Evolutionary conservation across 306 rosid genomes (phyloP).

Genomic region (Morella rubra): DNA sequence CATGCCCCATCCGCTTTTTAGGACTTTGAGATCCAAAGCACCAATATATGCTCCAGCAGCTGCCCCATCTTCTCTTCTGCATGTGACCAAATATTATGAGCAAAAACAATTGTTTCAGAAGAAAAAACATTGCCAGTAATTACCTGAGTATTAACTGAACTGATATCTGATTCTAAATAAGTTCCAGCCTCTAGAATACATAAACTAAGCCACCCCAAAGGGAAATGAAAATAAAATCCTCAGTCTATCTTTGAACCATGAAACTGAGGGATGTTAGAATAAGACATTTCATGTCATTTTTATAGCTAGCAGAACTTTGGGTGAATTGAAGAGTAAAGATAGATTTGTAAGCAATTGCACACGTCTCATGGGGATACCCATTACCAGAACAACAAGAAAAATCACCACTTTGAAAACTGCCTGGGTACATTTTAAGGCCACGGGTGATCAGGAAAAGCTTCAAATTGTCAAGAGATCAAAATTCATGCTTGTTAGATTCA

Average conservation of each 20-base stretch:
- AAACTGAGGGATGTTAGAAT: not conserved
- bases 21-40: constrained; percentile 72
- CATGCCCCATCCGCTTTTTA: constrained; percentile 72
- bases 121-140: constrained; percentile 14
- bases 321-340: constrained; percentile 5
- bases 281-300: constrained; percentile 1
- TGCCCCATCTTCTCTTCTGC: constrained; percentile 94
- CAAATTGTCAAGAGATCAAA: not conserved
- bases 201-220: constrained; percentile 5
- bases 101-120: not conserved
- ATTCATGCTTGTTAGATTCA: not conserved
- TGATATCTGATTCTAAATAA: not conserved
- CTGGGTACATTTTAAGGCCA: not conserved
- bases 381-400: not conserved
- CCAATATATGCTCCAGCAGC: constrained; percentile 59
- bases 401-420: not conserved
- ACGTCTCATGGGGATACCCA: not conserved
- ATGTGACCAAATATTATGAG: constrained; percentile 16
- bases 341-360: not conserved
- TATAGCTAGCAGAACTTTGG: constrained; percentile 14
- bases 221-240: not conserved
- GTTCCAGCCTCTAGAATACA: not conserved
- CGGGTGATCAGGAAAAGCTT: not conserved
- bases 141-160: not conserved
- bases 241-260: constrained; percentile 15